Percentiles rank a stretch among this genome's conserved stretches.
Conservation (phyloP, 108 stramenopile genomes). For the Aurantiochytrium sp. region DNA sequence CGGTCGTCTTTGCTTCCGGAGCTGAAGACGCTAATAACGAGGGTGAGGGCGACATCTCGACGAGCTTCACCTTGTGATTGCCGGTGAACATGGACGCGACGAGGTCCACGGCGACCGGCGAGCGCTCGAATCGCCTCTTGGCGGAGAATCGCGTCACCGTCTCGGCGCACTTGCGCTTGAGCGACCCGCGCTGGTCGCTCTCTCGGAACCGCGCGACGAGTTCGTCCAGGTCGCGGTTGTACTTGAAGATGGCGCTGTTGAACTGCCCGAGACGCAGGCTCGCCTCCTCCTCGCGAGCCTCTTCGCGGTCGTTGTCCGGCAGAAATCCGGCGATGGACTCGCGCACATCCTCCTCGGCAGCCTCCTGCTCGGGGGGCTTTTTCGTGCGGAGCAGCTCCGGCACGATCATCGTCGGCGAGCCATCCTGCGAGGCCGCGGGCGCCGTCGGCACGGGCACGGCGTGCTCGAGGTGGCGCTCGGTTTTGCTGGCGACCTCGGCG, state of each 20-base stretch:
- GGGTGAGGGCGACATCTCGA: too few relatives aligned
- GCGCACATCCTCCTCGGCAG: background rate
- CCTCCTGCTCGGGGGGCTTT: slow-evolving; percentile 23
- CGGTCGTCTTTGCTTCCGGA: too few relatives aligned
- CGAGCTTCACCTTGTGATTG: background rate
- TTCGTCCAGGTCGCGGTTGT: slow-evolving; percentile 3
- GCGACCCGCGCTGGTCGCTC: background rate
- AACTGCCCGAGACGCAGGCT: background rate
- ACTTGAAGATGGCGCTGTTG: background rate
- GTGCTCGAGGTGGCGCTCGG: background rate
- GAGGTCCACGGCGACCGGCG: background rate
- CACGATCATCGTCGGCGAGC: background rate
- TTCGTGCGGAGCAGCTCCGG: slow-evolving; percentile 5
- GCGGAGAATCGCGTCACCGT: background rate
- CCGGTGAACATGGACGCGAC: background rate
- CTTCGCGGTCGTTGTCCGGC: slow-evolving; percentile 5
- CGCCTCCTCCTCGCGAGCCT: slow-evolving; percentile 14
- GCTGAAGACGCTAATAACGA: too few relatives aligned
- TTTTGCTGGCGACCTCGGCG: background rate
- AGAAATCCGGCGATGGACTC: background rate
- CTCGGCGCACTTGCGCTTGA: slow-evolving; percentile 22
- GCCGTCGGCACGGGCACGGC: background rate
- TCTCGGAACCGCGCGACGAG: background rate
- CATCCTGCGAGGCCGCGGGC: slow-evolving; percentile 12
- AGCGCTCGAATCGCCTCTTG: background rate